Conservation (phyloP, 1,284 basidiomycete species). For the Boletellus deceptivus region DNA sequence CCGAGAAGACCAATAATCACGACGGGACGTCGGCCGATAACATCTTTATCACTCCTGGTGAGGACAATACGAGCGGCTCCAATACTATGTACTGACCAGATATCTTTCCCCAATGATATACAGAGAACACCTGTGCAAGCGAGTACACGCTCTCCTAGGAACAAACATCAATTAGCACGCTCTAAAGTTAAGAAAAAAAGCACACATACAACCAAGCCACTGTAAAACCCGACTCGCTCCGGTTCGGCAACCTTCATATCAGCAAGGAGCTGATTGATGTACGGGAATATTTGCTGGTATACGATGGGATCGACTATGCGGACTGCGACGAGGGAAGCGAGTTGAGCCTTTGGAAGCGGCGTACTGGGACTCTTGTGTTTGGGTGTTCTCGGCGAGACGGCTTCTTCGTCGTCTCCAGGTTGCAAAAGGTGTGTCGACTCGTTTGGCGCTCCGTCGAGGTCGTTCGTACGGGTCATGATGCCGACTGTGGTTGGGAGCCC, state of each 20-base stretch:
- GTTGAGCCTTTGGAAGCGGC: constrained; percentile 18
- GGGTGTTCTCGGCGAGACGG: not conserved
- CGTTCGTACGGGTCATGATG: no score
- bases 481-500: no score
- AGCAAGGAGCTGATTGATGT: constrained; percentile 62
- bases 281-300: constrained; percentile 58
- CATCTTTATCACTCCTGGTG: constrained; percentile 34
- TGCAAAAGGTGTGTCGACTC: constrained; percentile 14
- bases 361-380: not conserved
- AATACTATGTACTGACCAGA: constrained; percentile 41
- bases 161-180: not conserved
- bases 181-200: not conserved
- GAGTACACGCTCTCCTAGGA: constrained; percentile 60
- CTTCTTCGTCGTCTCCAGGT: constrained; percentile 8
- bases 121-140: constrained; percentile 56
- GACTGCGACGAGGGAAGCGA: constrained; percentile 28
- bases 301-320: constrained; percentile 59
- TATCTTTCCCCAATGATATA: constrained; percentile 61
- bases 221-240: constrained; percentile 62
- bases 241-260: constrained; percentile 53
- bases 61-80: not conserved
- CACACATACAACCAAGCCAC: constrained; percentile 49
- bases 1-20: constrained; percentile 53
- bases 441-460: not conserved
- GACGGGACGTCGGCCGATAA: constrained; percentile 58